These are phyloP conservation scores for Phytophthora citrophthora DNA, from an alignment of 352 stramenopile species.

Conservation along the genomic window DNA sequence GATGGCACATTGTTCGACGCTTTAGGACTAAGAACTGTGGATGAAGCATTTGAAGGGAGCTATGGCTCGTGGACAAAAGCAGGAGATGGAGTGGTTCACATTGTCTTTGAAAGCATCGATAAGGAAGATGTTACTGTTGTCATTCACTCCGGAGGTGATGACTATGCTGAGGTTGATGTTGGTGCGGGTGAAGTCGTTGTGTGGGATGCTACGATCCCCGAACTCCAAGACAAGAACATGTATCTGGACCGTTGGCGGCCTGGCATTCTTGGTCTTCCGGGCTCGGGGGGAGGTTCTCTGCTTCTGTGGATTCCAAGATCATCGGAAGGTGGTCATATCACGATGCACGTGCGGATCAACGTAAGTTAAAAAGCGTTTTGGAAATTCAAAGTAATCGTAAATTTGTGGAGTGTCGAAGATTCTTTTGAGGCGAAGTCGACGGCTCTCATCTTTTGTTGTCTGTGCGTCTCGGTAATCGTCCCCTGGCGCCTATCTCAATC, in stretches of 20 bases:
- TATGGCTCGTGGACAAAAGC: constrained; percentile 28
- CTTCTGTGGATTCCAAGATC: constrained; percentile 19
- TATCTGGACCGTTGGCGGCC: constrained; percentile 24
- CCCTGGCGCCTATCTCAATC: constrained; percentile 23
- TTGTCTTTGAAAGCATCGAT: constrained; percentile 25
- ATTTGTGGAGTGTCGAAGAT: too few species aligned
- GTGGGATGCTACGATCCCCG: constrained; percentile 2
- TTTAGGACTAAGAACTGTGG: constrained; percentile 14
- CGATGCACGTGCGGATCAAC: constrained; percentile 14
- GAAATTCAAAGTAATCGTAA: too few species aligned
- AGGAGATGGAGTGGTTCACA: constrained; percentile 20
- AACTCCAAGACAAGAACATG: constrained; percentile 1
- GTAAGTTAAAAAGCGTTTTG: constrained; percentile 1
- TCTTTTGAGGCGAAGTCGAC: too few species aligned
- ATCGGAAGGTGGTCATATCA: constrained; percentile 10
- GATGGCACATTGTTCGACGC: constrained; percentile 26
- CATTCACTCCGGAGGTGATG: constrained; percentile 12
- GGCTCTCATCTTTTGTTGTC: too few species aligned
- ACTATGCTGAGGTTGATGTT: constrained; percentile 5
- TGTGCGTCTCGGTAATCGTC: constrained; percentile 28
- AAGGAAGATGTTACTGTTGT: constrained; percentile 20
- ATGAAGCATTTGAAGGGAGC: constrained; percentile 29
- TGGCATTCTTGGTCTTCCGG: constrained; percentile 14
- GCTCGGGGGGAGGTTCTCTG: constrained; percentile 15
- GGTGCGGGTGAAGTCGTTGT: constrained; percentile 8